Evolutionary conservation across 305 asterid genomes (phyloP).

Genomic region (Plantago rigida): DNA sequence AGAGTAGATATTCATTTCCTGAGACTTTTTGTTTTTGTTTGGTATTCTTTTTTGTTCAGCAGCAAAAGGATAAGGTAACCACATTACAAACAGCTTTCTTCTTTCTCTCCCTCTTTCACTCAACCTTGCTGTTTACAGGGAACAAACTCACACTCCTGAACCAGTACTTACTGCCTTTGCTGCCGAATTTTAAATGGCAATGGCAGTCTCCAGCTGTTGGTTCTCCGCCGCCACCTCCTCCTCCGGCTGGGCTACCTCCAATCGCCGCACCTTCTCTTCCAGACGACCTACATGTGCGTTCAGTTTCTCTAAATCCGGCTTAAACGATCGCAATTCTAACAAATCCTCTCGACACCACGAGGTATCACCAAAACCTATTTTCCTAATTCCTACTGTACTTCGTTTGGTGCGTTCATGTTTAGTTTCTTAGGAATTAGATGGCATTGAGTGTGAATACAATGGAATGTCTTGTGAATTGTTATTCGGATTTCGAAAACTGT

Average conservation of each 20-base stretch:
- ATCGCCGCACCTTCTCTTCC: constrained; percentile 31
- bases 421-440: too few relatives aligned
- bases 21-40: not conserved
- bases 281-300: constrained; percentile 26
- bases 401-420: too few relatives aligned
- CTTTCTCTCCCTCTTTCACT: not conserved
- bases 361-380: not conserved
- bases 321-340: not conserved
- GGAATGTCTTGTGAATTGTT: too few relatives aligned
- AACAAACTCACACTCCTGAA: too few relatives aligned
- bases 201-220: constrained; percentile 54
- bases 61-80: constrained; percentile 1
- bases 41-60: too few relatives aligned
- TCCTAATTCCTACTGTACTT: too few relatives aligned
- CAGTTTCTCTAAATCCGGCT: constrained; percentile 27
- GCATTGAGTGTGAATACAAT: too few relatives aligned
- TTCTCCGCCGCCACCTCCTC: constrained; percentile 38
- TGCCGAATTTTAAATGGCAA: constrained; percentile 40
- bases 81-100: not conserved
- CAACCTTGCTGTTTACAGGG: not conserved
- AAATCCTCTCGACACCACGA: not conserved
- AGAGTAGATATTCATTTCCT: not conserved
- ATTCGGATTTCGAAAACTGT: too few relatives aligned
- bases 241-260: constrained; percentile 29
- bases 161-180: too few relatives aligned